Percentiles rank a stretch among this genome's conserved stretches.
Evolutionary conservation across 371 early-diverging fungal genomes (phyloP).

Genomic region (Dichotomocladium elegans): DNA sequence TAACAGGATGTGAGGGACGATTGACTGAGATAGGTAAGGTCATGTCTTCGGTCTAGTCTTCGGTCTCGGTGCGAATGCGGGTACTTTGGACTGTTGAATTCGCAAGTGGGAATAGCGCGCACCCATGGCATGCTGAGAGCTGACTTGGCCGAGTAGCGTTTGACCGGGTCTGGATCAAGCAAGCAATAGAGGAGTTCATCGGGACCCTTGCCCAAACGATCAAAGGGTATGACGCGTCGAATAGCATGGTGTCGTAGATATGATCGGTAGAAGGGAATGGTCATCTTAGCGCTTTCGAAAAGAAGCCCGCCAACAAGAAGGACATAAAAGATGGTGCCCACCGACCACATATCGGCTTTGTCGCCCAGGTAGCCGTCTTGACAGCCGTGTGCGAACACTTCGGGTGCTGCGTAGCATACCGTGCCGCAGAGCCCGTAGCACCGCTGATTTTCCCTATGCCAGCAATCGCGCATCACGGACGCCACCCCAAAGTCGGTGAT

Average conservation of each 20-base stretch:
- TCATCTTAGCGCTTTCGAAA: slow-evolving; percentile 42
- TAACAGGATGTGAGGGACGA: too few species aligned
- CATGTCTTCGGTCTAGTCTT: too few species aligned
- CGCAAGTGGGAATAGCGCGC: background rate
- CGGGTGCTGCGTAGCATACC: slow-evolving; percentile 88
- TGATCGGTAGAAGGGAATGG: slow-evolving; percentile 59
- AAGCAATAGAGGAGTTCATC: slow-evolving; percentile 67
- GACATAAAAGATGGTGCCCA: slow-evolving; percentile 74
- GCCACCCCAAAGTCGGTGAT: slow-evolving; percentile 93
- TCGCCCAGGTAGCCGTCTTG: slow-evolving; percentile 70
- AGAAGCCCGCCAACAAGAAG: slow-evolving; percentile 76
- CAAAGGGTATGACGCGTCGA: slow-evolving; percentile 58
- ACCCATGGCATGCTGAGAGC: slow-evolving; percentile 34
- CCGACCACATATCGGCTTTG: slow-evolving; percentile 78
- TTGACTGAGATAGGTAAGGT: too few species aligned
- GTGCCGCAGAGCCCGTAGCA: slow-evolving; percentile 81
- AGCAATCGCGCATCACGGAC: slow-evolving; percentile 81
- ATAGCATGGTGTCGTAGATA: slow-evolving; percentile 38
- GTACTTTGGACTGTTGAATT: background rate
- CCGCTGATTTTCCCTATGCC: slow-evolving; percentile 61
- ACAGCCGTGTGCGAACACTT: slow-evolving; percentile 42
- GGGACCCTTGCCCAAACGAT: slow-evolving; percentile 47
- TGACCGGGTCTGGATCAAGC: slow-evolving; percentile 74
- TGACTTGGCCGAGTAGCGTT: slow-evolving; percentile 58
- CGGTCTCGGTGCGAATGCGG: too few species aligned